These are phyloP conservation scores for Rauvolfia tetraphylla DNA, from an alignment of 257 asterid genomes.

Conservation along the genomic window DNA sequence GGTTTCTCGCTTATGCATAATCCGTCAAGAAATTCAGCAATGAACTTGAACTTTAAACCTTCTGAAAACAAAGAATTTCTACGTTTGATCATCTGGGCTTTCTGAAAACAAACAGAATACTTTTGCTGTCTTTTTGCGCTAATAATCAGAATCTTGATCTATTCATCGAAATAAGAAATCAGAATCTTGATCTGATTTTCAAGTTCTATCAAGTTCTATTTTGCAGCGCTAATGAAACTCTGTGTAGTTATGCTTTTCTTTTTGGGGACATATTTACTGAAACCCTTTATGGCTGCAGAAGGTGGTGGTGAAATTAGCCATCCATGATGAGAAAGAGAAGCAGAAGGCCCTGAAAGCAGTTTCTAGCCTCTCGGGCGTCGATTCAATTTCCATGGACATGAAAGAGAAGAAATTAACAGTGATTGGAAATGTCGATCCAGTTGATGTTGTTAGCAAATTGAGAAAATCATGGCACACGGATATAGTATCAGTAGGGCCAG, in stretches of 20 bases:
- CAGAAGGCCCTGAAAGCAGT: constrained; percentile 68
- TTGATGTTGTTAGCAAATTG: constrained; percentile 20
- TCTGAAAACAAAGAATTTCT: not conserved
- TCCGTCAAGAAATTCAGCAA: not conserved
- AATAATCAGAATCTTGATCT: not conserved
- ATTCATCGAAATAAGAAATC: too few species aligned
- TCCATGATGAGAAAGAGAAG: constrained; percentile 47
- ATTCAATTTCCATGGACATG: constrained; percentile 21
- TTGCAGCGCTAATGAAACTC: not conserved
- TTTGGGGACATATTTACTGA: too few species aligned
- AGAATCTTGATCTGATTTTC: not conserved
- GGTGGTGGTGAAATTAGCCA: constrained; percentile 43
- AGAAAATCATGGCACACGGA: constrained; percentile 28
- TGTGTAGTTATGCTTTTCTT: not conserved
- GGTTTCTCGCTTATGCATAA: not conserved
- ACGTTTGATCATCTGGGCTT: not conserved
- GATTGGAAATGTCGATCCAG: constrained; percentile 28
- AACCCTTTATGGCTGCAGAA: constrained; percentile 41
- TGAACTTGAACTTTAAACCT: not conserved
- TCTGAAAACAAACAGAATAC: not conserved
- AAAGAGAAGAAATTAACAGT: constrained; percentile 29
- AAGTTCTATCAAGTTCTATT: not conserved
- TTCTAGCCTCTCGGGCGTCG: constrained; percentile 36
- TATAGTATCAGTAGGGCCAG: constrained; percentile 27
- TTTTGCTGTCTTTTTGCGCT: not conserved